These are phyloP conservation scores for Salix exigua DNA, from an alignment of 345 rosid genomes.

Conservation along the genomic window DNA sequence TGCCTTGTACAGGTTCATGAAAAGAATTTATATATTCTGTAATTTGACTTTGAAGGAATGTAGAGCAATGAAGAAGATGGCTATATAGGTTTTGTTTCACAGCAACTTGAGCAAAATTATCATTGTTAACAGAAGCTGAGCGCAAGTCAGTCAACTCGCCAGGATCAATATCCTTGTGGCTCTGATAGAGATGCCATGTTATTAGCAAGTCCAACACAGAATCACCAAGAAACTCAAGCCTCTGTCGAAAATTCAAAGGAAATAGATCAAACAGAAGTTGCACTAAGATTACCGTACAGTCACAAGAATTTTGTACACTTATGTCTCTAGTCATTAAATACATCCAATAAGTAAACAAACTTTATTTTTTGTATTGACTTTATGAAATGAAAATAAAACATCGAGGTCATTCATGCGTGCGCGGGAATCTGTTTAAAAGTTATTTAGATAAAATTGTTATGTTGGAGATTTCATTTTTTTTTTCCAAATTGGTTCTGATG, in stretches of 20 bases:
- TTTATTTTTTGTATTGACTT: too few species aligned
- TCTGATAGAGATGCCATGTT: conserved; percentile 69
- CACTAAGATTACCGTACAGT: neutral
- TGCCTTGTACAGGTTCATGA: conserved; percentile 28
- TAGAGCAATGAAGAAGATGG: conserved; percentile 61
- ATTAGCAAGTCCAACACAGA: conserved; percentile 80
- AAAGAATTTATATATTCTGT: conserved; percentile 51
- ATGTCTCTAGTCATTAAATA: neutral
- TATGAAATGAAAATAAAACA: too few species aligned
- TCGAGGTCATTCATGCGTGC: neutral
- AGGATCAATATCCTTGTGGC: conserved; percentile 56
- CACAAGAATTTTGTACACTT: neutral
- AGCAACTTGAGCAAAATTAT: conserved; percentile 76
- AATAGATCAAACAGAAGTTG: conserved; percentile 2
- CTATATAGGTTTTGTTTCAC: conserved; percentile 46
- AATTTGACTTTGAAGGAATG: conserved; percentile 49
- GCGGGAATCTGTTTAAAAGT: neutral
- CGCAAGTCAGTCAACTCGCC: conserved; percentile 93
- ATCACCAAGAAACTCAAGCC: conserved; percentile 94
- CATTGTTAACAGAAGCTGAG: conserved; percentile 78
- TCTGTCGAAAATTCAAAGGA: conserved; percentile 42
- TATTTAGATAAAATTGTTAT: neutral
- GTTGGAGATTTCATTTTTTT: neutral
- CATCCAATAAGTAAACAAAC: neutral
- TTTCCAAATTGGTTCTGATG: neutral